These are phyloP conservation scores for Aristolochia contorta DNA, from an alignment of 164 flowering plant genomes.

Conservation along the genomic window DNA sequence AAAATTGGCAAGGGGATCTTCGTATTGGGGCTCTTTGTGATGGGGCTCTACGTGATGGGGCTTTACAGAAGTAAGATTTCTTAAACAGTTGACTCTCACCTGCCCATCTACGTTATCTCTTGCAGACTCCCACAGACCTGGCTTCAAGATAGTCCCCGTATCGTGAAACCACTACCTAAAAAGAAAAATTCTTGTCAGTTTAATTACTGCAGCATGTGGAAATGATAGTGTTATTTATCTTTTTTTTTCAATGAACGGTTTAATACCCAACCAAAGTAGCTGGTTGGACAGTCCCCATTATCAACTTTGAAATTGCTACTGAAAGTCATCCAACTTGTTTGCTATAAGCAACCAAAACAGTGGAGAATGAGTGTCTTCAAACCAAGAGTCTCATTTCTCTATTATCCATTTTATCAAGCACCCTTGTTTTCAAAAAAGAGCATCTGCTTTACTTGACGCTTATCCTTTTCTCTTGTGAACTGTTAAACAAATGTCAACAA, in stretches of 20 bases:
- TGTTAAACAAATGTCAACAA: neutral
- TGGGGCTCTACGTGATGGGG: no score
- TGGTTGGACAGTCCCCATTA: neutral
- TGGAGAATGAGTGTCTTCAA: neutral
- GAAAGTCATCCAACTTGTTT: neutral
- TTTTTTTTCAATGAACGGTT: no score
- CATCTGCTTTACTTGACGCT: no score
- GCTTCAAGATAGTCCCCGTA: conserved; percentile 69
- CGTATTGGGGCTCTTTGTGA: no score
- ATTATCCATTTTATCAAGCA: no score
- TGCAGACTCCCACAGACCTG: conserved; percentile 51
- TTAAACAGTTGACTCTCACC: conserved; percentile 24
- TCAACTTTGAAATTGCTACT: neutral
- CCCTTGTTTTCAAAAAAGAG: no score
- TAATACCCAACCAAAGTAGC: neutral
- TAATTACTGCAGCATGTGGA: no score
- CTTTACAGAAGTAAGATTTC: no score
- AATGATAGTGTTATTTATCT: no score
- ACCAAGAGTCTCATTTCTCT: neutral
- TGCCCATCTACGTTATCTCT: conserved; percentile 63
- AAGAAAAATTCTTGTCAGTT: neutral
- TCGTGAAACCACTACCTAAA: conserved; percentile 73
- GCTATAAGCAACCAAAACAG: neutral
- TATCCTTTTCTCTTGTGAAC: neutral
- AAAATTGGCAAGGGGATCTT: neutral